These are phyloP conservation scores for Podospora comata DNA, from an alignment of 495 filamentous ascomycete genomes.

Conservation along the genomic window DNA sequence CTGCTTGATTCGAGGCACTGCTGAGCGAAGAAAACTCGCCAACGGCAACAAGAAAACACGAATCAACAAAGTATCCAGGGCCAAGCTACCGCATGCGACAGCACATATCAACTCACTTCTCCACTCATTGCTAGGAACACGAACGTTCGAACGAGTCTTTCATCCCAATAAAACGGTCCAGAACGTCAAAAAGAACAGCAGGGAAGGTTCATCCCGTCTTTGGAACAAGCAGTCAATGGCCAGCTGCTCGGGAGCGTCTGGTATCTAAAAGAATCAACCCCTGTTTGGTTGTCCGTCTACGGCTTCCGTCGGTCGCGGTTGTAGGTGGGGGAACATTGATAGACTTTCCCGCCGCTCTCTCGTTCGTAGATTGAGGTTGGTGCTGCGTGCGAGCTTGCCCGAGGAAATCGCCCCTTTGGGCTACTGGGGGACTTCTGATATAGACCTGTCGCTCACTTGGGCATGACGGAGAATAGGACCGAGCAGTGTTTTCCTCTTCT, in stretches of 20 bases:
- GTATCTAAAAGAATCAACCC: conserved; percentile 5
- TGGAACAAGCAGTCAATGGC: not conserved
- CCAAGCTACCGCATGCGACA: conserved; percentile 7
- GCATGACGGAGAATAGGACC: conserved; percentile 24
- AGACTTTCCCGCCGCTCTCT: not conserved
- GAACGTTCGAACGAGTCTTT: conserved; percentile 2
- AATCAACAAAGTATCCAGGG: conserved; percentile 3
- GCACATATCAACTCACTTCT: conserved; percentile 5
- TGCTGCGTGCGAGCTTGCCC: not conserved
- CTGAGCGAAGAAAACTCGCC: not conserved
- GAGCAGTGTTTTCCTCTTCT: conserved; percentile 18
- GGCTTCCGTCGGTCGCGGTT: conserved; percentile 4
- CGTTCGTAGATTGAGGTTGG: not conserved
- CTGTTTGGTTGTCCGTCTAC: conserved; percentile 5
- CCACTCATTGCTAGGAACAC: not conserved
- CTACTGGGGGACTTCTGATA: conserved; percentile 13
- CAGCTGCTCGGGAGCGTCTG: no score
- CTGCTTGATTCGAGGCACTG: not conserved
- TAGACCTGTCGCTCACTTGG: conserved; percentile 8
- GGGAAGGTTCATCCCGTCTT: not conserved
- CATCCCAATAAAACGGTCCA: not conserved
- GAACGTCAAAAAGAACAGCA: not conserved
- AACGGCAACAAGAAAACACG: conserved; percentile 2
- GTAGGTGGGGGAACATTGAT: conserved; percentile 10
- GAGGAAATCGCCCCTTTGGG: not conserved